Percentiles rank a stretch among this genome's conserved stretches.
Conservation (phyloP, 768 basidiomycete species). For the Suillus decipiens region DNA sequence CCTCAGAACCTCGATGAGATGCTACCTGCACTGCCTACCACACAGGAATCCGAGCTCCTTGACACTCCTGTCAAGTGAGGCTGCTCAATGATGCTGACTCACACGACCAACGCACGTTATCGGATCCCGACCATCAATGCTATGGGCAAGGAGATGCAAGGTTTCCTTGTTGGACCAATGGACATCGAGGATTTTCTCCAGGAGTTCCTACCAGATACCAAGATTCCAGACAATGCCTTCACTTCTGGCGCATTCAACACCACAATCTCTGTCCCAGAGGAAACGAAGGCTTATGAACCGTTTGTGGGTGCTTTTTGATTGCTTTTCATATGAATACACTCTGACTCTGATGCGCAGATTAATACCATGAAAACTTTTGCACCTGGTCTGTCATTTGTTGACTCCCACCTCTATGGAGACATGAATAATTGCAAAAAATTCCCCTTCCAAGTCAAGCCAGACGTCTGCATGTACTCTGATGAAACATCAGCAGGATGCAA, state of each 20-base stretch:
- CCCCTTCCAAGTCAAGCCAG: conserved; percentile 14
- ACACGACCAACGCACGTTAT: conserved; percentile 5
- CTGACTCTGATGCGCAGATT: background rate
- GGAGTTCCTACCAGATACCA: conserved; percentile 5
- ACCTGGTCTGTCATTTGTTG: conserved; percentile 2
- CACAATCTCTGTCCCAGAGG: background rate
- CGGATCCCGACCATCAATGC: conserved; percentile 3
- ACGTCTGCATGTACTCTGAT: conserved; percentile 11
- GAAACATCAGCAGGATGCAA: background rate
- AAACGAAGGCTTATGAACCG: conserved; percentile 8
- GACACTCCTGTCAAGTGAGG: background rate
- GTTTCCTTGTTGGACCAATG: conserved; percentile 11
- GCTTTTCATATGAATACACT: background rate
- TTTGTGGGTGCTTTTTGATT: conserved; percentile 3
- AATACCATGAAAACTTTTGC: conserved; percentile 10
- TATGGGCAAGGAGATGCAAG: conserved; percentile 9
- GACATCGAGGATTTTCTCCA: conserved; percentile 9
- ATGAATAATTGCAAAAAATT: background rate
- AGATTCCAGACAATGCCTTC: background rate
- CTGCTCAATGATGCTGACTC: background rate
- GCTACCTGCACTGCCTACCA: background rate
- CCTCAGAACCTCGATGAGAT: background rate
- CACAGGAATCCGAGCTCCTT: background rate
- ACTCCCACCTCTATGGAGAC: conserved; percentile 7
- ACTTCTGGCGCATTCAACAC: background rate